Conservation (phyloP, 2,329 filamentous ascomycete genomes). For the Chaetoscypha palmicola region DNA sequence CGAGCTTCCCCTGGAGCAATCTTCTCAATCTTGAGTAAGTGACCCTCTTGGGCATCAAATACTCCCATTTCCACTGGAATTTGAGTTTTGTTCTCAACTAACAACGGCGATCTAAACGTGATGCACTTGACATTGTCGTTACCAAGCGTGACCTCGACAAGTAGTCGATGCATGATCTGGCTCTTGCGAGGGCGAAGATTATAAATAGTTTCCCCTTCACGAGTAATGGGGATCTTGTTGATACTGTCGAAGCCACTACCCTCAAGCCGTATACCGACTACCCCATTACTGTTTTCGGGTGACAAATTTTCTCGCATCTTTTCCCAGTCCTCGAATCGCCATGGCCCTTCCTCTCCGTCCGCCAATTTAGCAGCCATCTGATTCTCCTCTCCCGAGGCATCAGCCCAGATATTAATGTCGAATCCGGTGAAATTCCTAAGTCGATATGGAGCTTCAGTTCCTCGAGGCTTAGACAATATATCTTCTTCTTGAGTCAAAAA, state of each 20-base stretch:
- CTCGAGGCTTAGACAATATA: slow-evolving; percentile 85
- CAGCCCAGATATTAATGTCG: slow-evolving; percentile 75
- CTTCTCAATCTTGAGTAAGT: slow-evolving; percentile 96
- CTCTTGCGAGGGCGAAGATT: slow-evolving; percentile 82
- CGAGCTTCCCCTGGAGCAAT: slow-evolving; percentile 85
- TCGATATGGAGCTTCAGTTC: slow-evolving; percentile 84
- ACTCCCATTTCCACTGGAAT: slow-evolving; percentile 92
- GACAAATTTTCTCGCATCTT: slow-evolving; percentile 91
- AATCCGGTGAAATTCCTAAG: slow-evolving; percentile 97
- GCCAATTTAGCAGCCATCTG: slow-evolving; percentile 68
- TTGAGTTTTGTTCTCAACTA: slow-evolving; percentile 94
- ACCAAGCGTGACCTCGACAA: slow-evolving; percentile 89
- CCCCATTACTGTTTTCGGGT: slow-evolving; percentile 71
- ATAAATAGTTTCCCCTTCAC: slow-evolving; percentile 92
- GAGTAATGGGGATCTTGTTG: slow-evolving; percentile 78
- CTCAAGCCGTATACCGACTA: slow-evolving; percentile 78
- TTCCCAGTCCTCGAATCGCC: slow-evolving; percentile 95
- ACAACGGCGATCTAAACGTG: slow-evolving; percentile 81
- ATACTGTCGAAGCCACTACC: slow-evolving; percentile 91
- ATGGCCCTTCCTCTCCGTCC: slow-evolving; percentile 87
- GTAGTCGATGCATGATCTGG: slow-evolving; percentile 75
- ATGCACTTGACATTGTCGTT: slow-evolving; percentile 97
- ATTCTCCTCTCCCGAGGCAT: slow-evolving; percentile 58
- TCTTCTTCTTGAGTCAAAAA: slow-evolving; percentile 87
- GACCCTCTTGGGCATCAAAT: slow-evolving; percentile 77